These are phyloP conservation scores for Thielaviopsis euricoi DNA, from an alignment of 2,329 filamentous ascomycete genomes.

Conservation along the genomic window DNA sequence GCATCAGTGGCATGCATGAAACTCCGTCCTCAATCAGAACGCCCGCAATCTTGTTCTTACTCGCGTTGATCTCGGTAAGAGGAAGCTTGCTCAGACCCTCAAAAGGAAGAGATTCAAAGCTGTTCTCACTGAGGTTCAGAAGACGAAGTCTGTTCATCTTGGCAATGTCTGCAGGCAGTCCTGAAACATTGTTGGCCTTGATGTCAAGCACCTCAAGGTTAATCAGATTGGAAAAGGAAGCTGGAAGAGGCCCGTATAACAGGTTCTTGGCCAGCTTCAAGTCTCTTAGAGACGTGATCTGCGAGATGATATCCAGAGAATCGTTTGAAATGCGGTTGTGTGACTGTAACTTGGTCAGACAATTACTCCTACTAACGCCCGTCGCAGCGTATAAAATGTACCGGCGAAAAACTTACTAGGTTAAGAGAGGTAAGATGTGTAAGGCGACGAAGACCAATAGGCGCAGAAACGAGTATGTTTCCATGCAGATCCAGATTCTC, in stretches of 20 bases:
- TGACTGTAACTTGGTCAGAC: constrained; percentile 32
- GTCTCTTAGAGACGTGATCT: constrained; percentile 58
- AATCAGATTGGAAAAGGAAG: constrained; percentile 43
- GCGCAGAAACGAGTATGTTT: constrained; percentile 57
- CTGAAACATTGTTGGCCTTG: constrained; percentile 60
- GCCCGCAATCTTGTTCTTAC: constrained; percentile 64
- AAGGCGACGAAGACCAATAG: constrained; percentile 58
- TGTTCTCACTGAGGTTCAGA: constrained; percentile 68
- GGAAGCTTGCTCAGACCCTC: constrained; percentile 50
- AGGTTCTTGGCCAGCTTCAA: constrained; percentile 68
- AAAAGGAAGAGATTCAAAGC: constrained; percentile 54
- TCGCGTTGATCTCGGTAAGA: constrained; percentile 54
- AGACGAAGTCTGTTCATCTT: constrained; percentile 53
- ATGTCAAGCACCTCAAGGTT: constrained; percentile 69
- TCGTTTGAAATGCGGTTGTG: constrained; percentile 65
- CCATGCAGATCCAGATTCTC: constrained; percentile 76
- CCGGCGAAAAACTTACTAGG: constrained; percentile 36
- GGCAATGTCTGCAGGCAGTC: constrained; percentile 49
- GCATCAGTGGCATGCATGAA: constrained; percentile 43
- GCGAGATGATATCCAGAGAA: constrained; percentile 54
- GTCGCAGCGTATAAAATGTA: neutral
- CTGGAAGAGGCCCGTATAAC: constrained; percentile 49
- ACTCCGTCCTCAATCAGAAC: constrained; percentile 51
- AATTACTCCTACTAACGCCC: neutral
- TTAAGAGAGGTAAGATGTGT: constrained; percentile 66